Percentiles rank a stretch among this genome's conserved stretches.
These are phyloP conservation scores for Populus pruinosa DNA, from an alignment of 345 rosid genomes.

Conservation along the genomic window DNA sequence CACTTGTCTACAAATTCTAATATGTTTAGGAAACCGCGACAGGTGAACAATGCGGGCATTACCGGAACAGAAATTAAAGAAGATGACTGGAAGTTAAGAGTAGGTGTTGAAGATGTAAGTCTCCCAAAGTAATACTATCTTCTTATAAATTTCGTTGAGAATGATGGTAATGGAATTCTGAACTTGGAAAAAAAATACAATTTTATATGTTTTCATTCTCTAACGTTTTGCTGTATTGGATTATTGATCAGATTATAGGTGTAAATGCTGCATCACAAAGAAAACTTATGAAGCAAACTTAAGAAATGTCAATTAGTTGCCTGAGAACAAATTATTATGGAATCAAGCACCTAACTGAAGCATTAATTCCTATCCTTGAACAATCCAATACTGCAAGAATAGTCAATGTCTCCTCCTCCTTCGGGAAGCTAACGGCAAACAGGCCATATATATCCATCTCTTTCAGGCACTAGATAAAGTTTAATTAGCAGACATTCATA, in stretches of 20 bases:
- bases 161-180: no score
- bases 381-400: conserved; percentile 10
- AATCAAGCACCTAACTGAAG: neutral
- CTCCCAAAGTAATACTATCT: no score
- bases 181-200: no score
- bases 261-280: no score
- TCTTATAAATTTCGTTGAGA: no score
- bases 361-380: conserved; percentile 10
- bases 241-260: no score
- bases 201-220: neutral
- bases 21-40: neutral
- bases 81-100: neutral
- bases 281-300: neutral
- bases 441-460: neutral
- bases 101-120: neutral
- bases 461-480: no score
- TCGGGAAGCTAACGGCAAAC: neutral
- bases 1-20: no score
- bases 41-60: conserved; percentile 17
- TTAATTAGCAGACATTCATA: neutral
- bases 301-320: conserved; percentile 1
- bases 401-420: conserved; percentile 10
- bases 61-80: neutral
- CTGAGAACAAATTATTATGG: conserved; percentile 12
- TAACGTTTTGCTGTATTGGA: neutral